These are phyloP conservation scores for Lipomyces yamanashiensis DNA, from an alignment of 805 yeast species.

Conservation along the genomic window DNA sequence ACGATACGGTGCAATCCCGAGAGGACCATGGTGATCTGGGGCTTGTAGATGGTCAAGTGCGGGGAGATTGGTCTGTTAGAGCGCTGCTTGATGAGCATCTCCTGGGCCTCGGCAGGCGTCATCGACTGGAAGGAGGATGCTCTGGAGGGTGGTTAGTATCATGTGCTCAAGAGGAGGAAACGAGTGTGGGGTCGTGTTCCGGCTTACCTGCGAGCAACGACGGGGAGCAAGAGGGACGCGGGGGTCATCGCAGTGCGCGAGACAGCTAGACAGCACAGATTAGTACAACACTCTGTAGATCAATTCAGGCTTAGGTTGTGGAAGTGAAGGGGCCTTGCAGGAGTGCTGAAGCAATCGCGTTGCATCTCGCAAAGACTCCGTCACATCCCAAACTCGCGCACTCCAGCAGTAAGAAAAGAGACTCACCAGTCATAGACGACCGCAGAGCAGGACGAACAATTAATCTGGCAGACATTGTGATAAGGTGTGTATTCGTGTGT, in stretches of 20 bases:
- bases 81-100: conserved; percentile 78
- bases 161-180: not conserved
- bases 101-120: conserved; percentile 65
- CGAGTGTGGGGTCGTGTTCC: not conserved
- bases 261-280: not conserved
- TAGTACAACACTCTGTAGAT: not conserved
- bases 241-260: conserved; percentile 15
- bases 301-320: not conserved
- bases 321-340: not conserved
- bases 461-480: conserved; percentile 9
- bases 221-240: conserved; percentile 16
- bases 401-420: not conserved
- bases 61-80: conserved; percentile 89
- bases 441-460: conserved; percentile 19
- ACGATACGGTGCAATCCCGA: conserved; percentile 86
- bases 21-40: conserved; percentile 82
- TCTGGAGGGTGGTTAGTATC: not conserved
- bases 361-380: not conserved
- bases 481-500: too few relatives aligned
- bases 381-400: conserved; percentile 2
- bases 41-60: conserved; percentile 85
- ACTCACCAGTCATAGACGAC: conserved; percentile 19
- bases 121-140: conserved; percentile 52
- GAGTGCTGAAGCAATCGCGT: not conserved
- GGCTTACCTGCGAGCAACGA: conserved; percentile 23